These are phyloP conservation scores for Zizania palustris DNA, from an alignment of 202 grass and related monocot species.

Conservation along the genomic window DNA sequence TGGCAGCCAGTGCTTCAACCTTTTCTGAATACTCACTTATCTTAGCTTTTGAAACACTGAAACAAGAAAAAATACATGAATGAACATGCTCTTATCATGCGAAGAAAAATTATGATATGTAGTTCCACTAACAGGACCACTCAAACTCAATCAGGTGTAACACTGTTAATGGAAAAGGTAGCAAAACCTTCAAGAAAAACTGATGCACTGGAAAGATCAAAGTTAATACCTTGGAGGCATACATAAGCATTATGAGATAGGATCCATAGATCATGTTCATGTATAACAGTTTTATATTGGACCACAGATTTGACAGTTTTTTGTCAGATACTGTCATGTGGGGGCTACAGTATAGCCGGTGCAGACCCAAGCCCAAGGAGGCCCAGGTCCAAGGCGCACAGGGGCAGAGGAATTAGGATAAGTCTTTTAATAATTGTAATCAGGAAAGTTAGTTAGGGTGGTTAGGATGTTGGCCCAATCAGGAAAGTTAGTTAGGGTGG, in stretches of 20 bases:
- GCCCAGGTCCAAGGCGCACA: too few species aligned
- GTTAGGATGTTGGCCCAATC: too few species aligned
- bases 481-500: too few species aligned
- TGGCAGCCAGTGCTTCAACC: conserved; percentile 84
- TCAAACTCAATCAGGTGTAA: background rate
- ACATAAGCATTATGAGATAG: background rate
- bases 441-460: too few species aligned
- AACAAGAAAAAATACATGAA: conserved; percentile 3
- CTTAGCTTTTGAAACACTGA: conserved; percentile 87
- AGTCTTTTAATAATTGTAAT: too few species aligned
- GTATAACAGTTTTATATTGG: background rate
- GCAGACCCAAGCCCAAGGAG: too few species aligned
- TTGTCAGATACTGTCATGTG: too few species aligned
- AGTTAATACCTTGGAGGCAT: background rate
- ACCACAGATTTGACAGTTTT: background rate
- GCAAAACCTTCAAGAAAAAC: too few species aligned
- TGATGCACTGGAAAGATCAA: conserved; percentile 1
- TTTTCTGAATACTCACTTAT: conserved; percentile 86
- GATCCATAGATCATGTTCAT: background rate
- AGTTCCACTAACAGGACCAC: background rate
- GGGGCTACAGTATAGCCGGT: too few species aligned
- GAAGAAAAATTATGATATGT: background rate
- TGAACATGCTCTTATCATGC: conserved; percentile 19
- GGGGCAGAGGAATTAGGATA: too few species aligned
- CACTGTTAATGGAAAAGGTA: conserved; percentile 30